These are phyloP conservation scores for Boletus subparvulus DNA, from an alignment of 768 basidiomycete species.

Conservation along the genomic window DNA sequence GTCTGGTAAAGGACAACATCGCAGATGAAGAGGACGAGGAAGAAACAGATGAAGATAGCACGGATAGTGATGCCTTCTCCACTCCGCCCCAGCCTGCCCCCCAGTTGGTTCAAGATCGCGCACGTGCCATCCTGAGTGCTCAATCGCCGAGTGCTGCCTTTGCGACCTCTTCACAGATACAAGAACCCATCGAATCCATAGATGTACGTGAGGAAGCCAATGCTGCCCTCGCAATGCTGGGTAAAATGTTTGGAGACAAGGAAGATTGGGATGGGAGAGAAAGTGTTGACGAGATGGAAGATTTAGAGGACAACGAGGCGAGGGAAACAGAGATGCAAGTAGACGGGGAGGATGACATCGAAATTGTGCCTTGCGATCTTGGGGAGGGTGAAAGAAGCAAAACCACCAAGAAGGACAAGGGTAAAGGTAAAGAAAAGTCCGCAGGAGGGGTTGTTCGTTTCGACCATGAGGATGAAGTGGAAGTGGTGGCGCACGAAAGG, in stretches of 20 bases:
- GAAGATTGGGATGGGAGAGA: constrained; percentile 65
- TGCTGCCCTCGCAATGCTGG: constrained; percentile 37
- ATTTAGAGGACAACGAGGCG: constrained; percentile 21
- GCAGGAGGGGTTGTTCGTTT: neutral
- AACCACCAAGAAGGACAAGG: neutral
- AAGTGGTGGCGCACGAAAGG: neutral
- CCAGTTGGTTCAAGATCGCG: neutral
- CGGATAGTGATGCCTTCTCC: neutral
- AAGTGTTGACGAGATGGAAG: constrained; percentile 55
- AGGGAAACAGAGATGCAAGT: neutral
- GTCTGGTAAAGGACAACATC: neutral
- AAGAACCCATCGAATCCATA: neutral
- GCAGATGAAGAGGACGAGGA: neutral
- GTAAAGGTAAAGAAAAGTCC: constrained; percentile 29
- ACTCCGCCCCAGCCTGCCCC: neutral
- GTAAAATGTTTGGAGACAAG: constrained; percentile 51
- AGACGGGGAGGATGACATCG: constrained; percentile 9
- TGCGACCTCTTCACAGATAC: neutral
- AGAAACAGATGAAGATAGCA: neutral
- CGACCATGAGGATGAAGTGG: neutral
- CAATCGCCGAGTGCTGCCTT: neutral
- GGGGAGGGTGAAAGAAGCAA: neutral
- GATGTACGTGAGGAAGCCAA: constrained; percentile 16
- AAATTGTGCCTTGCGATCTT: too few species aligned
- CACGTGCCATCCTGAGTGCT: neutral